Percentiles rank a stretch among this genome's conserved stretches.
Conservation (phyloP, 2,329 filamentous ascomycete genomes). For the Hymenoscyphus scutula region DNA sequence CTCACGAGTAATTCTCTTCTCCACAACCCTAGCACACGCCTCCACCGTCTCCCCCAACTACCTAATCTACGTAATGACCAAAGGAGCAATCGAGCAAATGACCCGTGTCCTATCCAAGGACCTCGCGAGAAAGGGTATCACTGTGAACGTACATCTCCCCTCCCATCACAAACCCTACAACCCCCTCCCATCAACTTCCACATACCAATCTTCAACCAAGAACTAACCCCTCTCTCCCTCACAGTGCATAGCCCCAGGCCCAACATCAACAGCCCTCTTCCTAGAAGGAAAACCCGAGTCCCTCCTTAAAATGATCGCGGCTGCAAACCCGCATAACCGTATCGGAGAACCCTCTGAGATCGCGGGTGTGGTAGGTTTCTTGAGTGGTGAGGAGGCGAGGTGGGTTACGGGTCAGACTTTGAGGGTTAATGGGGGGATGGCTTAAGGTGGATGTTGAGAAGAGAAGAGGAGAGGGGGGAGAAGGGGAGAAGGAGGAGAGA, state of each 20-base stretch:
- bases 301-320: conserved; percentile 41
- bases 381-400: conserved; percentile 28
- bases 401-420: conserved; percentile 33
- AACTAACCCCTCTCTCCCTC: no score
- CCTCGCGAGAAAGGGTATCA: conserved; percentile 46
- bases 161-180: background rate
- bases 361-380: conserved; percentile 43
- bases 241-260: conserved; percentile 45
- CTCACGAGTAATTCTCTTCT: conserved; percentile 51
- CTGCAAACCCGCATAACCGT: conserved; percentile 43
- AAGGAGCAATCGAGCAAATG: conserved; percentile 55
- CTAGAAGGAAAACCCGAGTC: conserved; percentile 42
- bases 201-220: no score
- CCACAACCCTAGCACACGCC: conserved; percentile 41
- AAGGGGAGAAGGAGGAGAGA: no score
- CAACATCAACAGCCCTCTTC: conserved; percentile 52
- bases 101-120: conserved; percentile 50
- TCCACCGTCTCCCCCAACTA: conserved; percentile 43
- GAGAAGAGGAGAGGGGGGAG: no score
- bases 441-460: no score
- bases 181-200: background rate
- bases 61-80: conserved; percentile 47
- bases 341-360: conserved; percentile 49
- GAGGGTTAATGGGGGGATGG: conserved; percentile 32
- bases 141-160: conserved; percentile 42